A percentile compares a stretch with the other conserved stretches of the same genome.
These are phyloP conservation scores for Nematodospora anomalae DNA, from an alignment of 1,139 yeast species.

Conservation along the genomic window DNA sequence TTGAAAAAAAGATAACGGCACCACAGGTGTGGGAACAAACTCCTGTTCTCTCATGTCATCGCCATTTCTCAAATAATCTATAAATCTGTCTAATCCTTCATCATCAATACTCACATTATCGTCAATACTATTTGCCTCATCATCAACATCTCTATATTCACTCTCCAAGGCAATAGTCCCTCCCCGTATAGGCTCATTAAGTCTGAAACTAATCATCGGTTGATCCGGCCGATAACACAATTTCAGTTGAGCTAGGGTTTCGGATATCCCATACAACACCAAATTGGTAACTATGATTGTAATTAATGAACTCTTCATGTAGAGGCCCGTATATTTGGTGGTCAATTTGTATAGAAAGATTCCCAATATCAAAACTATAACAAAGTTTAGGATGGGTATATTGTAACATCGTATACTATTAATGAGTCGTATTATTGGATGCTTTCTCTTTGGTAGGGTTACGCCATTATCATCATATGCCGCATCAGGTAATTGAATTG, in stretches of 20 bases:
- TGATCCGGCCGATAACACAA: slow-evolving; percentile 32
- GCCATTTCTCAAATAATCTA: slow-evolving; percentile 39
- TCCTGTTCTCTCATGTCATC: slow-evolving; percentile 15
- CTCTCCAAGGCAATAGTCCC: background rate
- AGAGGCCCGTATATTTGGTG: slow-evolving; percentile 60
- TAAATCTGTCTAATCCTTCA: slow-evolving; percentile 34
- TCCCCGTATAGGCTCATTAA: slow-evolving; percentile 16
- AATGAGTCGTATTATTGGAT: slow-evolving; percentile 25
- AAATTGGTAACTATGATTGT: slow-evolving; percentile 85
- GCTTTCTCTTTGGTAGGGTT: slow-evolving; percentile 3
- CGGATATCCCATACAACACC: slow-evolving; percentile 83
- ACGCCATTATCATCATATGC: slow-evolving; percentile 5
- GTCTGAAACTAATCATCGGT: slow-evolving; percentile 24
- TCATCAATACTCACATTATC: slow-evolving; percentile 18
- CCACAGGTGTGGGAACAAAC: slow-evolving; percentile 12
- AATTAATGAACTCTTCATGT: slow-evolving; percentile 62
- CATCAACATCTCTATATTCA: slow-evolving; percentile 16
- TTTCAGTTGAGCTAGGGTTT: slow-evolving; percentile 80
- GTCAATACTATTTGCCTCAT: slow-evolving; percentile 16
- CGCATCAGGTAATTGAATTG: slow-evolving; percentile 24
- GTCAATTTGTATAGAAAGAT: slow-evolving; percentile 52
- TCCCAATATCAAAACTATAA: slow-evolving; percentile 50
- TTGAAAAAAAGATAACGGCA: slow-evolving; percentile 47
- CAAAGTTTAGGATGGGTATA: slow-evolving; percentile 55
- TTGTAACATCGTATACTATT: slow-evolving; percentile 39